Conservation (phyloP, 352 stramenopile genomes). For the Pythium myriotylum region DNA sequence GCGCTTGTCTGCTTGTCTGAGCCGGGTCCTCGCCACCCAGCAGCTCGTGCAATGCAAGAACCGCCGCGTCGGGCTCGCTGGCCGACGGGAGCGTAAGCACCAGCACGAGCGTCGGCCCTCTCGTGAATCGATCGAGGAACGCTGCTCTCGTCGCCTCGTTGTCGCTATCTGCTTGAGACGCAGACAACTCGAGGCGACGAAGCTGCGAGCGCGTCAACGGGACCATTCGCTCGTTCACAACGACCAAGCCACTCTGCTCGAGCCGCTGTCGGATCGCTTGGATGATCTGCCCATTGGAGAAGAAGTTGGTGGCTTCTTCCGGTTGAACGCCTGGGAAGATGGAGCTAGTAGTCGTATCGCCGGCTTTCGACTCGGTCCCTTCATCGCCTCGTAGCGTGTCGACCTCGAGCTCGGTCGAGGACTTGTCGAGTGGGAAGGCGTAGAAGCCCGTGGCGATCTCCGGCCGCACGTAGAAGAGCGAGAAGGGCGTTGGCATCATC, state of each 20-base stretch:
- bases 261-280: slow-evolving; percentile 43
- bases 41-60: slow-evolving; percentile 48
- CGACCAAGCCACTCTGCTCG: slow-evolving; percentile 54
- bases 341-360: slow-evolving; percentile 4
- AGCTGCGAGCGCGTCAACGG: slow-evolving; percentile 42
- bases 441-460: slow-evolving; percentile 66
- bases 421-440: slow-evolving; percentile 28
- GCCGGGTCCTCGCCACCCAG: slow-evolving; percentile 62
- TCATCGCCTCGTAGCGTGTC: slow-evolving; percentile 1
- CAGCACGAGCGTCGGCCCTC: slow-evolving; percentile 64
- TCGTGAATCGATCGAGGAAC: slow-evolving; percentile 61
- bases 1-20: slow-evolving; percentile 42
- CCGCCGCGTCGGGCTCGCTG: slow-evolving; percentile 24
- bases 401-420: background rate
- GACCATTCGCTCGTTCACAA: slow-evolving; percentile 37
- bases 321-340: slow-evolving; percentile 39
- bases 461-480: slow-evolving; percentile 56
- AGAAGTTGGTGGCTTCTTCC: slow-evolving; percentile 43
- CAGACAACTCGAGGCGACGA: slow-evolving; percentile 36
- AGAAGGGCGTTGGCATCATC: slow-evolving; percentile 28
- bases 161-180: background rate
- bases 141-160: slow-evolving; percentile 16
- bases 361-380: background rate
- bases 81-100: slow-evolving; percentile 37
- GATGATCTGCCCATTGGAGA: slow-evolving; percentile 47